A percentile compares a stretch with the other conserved stretches of the same genome.
phyloP scores from a whole-genome alignment of 2,329 filamentous ascomycete genomes.

The Lasiodiplodia hormozganensis region DNA sequence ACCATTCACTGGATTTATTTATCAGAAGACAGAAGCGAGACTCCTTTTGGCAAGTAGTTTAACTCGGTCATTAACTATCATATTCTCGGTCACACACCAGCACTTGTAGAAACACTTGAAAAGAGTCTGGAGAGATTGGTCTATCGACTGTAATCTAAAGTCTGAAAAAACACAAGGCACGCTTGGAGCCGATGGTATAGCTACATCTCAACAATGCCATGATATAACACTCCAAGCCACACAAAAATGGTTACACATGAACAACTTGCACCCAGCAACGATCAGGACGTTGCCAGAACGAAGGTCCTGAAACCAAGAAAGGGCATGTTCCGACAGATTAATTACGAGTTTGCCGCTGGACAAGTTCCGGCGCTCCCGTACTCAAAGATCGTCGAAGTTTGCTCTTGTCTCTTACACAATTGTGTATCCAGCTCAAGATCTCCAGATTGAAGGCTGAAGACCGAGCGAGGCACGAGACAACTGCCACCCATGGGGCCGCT shows the following conservation, averaged over 20 bases:
- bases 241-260: neutral
- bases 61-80: too few relatives aligned
- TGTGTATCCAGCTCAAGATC: constrained; percentile 30
- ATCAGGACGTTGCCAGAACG: neutral
- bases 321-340: constrained; percentile 28
- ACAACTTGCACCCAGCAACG: neutral
- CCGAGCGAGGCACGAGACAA: constrained; percentile 29
- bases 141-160: too few relatives aligned
- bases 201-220: too few relatives aligned
- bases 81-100: too few relatives aligned
- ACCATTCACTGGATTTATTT: too few relatives aligned
- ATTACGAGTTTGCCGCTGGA: constrained; percentile 30
- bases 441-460: constrained; percentile 22
- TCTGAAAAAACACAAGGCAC: too few relatives aligned
- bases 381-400: constrained; percentile 29
- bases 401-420: constrained; percentile 29
- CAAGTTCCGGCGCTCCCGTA: constrained; percentile 28
- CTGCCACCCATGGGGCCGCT: neutral
- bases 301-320: neutral
- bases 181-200: too few relatives aligned
- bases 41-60: too few relatives aligned
- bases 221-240: too few relatives aligned
- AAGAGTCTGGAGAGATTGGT: too few relatives aligned
- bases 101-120: too few relatives aligned
- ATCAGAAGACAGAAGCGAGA: too few relatives aligned